Percentiles rank a stretch among this genome's conserved stretches.
Evolutionary conservation across 2,329 filamentous ascomycete genomes (phyloP).

Genomic region (Neophaeococcomyces aloes): DNA sequence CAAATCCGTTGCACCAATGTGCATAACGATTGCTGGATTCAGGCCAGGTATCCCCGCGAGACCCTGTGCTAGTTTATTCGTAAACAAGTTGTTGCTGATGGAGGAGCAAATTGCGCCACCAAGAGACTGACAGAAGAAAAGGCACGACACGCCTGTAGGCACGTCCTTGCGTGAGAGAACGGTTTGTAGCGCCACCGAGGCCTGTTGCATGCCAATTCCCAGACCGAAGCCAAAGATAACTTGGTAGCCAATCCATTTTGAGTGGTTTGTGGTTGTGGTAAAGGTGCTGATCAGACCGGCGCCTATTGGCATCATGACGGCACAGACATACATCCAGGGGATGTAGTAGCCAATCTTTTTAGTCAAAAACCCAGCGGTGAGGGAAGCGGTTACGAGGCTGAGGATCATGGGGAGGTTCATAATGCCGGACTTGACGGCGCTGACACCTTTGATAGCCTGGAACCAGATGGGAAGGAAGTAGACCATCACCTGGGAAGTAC

Average conservation of each 20-base stretch:
- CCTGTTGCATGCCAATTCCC: slow-evolving; percentile 19
- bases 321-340: slow-evolving; percentile 27
- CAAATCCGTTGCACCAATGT: slow-evolving; percentile 30
- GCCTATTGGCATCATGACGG: slow-evolving; percentile 22
- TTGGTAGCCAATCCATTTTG: slow-evolving; percentile 23
- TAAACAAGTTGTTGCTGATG: slow-evolving; percentile 22
- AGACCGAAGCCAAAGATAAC: slow-evolving; percentile 19
- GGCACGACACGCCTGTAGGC: slow-evolving; percentile 17
- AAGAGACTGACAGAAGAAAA: slow-evolving; percentile 21
- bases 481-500: slow-evolving; percentile 8
- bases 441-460: slow-evolving; percentile 24
- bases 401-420: slow-evolving; percentile 13
- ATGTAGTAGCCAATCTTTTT: slow-evolving; percentile 26
- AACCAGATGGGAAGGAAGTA: slow-evolving; percentile 26
- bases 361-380: slow-evolving; percentile 21
- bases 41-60: slow-evolving; percentile 12
- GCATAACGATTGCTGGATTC: slow-evolving; percentile 11
- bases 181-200: slow-evolving; percentile 17
- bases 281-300: slow-evolving; percentile 26
- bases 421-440: slow-evolving; percentile 21
- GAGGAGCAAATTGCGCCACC: slow-evolving; percentile 20
- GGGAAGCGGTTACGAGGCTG: slow-evolving; percentile 12
- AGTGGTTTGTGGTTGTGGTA: slow-evolving; percentile 18
- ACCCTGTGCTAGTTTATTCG: slow-evolving; percentile 13
- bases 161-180: slow-evolving; percentile 23